Percentiles rank a stretch among this genome's conserved stretches.
These are phyloP conservation scores for Syzygium aqueum DNA, from an alignment of 345 rosid species.

Conservation along the genomic window DNA sequence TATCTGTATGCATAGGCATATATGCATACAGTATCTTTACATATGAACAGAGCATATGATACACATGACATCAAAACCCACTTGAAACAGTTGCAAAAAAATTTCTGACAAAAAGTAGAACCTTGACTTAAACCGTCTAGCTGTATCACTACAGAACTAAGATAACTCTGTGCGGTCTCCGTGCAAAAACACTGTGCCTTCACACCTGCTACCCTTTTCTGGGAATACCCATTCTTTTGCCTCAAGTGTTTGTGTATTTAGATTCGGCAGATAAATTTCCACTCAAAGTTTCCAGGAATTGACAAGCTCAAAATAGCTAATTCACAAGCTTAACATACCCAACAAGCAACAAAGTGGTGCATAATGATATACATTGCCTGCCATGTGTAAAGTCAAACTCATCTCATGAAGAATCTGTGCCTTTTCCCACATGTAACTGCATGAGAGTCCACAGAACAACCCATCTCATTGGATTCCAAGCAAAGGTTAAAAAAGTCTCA, in stretches of 20 bases:
- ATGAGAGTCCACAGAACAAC: background rate
- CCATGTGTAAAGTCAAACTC: background rate
- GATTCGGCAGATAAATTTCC: background rate
- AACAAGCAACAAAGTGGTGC: background rate
- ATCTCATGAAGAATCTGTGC: background rate
- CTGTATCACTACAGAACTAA: fast-evolving
- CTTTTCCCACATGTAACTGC: fast-evolving
- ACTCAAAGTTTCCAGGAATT: background rate
- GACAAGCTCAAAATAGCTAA: background rate
- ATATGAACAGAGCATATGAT: background rate
- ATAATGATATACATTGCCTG: background rate
- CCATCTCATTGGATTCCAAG: background rate
- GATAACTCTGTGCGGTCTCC: background rate
- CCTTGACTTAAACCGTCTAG: background rate
- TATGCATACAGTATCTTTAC: too few relatives aligned
- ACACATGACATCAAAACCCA: background rate
- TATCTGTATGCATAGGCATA: too few relatives aligned
- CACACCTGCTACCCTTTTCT: background rate
- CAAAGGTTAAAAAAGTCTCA: background rate
- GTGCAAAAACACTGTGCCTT: background rate
- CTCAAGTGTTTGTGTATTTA: fast-evolving
- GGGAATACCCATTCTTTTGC: background rate
- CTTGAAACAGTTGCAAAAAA: background rate
- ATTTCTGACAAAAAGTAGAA: background rate
- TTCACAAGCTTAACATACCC: background rate